phyloP scores from a whole-genome alignment of 164 flowering plant genomes.

The Santalum album region DNA sequence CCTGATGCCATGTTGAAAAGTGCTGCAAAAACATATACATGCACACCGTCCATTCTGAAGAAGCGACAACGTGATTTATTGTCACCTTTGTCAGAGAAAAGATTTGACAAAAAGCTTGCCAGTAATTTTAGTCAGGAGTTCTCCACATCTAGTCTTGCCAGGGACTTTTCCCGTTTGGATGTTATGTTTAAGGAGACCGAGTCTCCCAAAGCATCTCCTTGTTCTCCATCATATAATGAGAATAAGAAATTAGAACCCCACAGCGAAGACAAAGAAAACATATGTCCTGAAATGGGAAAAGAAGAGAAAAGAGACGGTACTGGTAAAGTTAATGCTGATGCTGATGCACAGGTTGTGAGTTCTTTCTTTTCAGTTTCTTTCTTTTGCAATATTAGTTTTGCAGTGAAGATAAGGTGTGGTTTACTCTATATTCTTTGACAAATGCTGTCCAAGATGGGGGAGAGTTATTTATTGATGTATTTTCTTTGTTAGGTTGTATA shows the following conservation, averaged over 20 bases:
- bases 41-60: slow-evolving; percentile 84
- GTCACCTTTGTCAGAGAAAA: slow-evolving; percentile 74
- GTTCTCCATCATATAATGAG: slow-evolving; percentile 14
- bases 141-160: slow-evolving; percentile 28
- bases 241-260: slow-evolving; percentile 6
- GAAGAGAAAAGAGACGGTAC: slow-evolving; percentile 13
- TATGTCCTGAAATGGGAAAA: slow-evolving; percentile 9
- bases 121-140: slow-evolving; percentile 23
- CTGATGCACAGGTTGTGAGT: slow-evolving; percentile 16
- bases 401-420: too few species aligned
- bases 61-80: slow-evolving; percentile 76
- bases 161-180: slow-evolving; percentile 46
- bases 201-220: neutral
- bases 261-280: slow-evolving; percentile 30
- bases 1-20: slow-evolving; percentile 71
- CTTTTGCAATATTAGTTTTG: too few species aligned
- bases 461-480: too few species aligned
- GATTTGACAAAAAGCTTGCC: slow-evolving; percentile 60
- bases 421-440: too few species aligned
- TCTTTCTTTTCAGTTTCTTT: neutral
- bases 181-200: slow-evolving; percentile 31
- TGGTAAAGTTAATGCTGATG: too few species aligned
- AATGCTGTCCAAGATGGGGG: too few species aligned
- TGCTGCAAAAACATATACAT: slow-evolving; percentile 76
- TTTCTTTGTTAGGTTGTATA: too few species aligned